Conservation (phyloP, 176 grass and related monocot genomes). For the Phoenix dactylifera region DNA sequence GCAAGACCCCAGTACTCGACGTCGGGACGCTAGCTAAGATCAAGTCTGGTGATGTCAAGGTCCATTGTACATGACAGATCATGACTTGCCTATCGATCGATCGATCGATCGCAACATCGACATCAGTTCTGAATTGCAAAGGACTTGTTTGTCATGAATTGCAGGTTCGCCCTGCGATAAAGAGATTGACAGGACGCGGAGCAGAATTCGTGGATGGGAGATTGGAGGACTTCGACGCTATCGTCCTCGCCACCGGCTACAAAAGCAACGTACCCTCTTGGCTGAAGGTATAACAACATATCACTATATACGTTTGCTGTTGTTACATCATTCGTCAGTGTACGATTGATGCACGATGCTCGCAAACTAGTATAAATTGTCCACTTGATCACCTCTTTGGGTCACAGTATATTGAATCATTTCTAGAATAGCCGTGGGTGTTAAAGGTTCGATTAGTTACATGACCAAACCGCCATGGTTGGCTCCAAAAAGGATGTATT, state of each 20-base stretch:
- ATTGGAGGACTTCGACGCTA: constrained; percentile 48
- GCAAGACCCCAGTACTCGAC: constrained; percentile 95
- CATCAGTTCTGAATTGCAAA: too few relatives aligned
- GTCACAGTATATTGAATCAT: too few relatives aligned
- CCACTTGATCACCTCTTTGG: too few relatives aligned
- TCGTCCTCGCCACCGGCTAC: constrained; percentile 84
- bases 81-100: too few relatives aligned
- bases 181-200: constrained; percentile 24
- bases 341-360: too few relatives aligned
- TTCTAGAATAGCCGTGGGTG: too few relatives aligned
- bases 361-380: too few relatives aligned
- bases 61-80: constrained; percentile 18
- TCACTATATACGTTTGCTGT: too few relatives aligned
- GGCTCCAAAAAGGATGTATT: too few relatives aligned
- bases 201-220: constrained; percentile 53
- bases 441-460: too few relatives aligned
- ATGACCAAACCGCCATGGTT: too few relatives aligned
- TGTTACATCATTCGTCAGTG: too few relatives aligned
- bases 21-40: constrained; percentile 84
- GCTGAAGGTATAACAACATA: constrained; percentile 56
- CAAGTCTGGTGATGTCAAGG: constrained; percentile 80
- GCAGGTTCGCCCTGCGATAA: constrained; percentile 58
- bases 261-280: constrained; percentile 85
- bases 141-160: background rate
- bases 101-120: background rate